These are phyloP conservation scores for Xylaria sp. DNA, from an alignment of 2,329 filamentous ascomycete species.

Conservation along the genomic window DNA sequence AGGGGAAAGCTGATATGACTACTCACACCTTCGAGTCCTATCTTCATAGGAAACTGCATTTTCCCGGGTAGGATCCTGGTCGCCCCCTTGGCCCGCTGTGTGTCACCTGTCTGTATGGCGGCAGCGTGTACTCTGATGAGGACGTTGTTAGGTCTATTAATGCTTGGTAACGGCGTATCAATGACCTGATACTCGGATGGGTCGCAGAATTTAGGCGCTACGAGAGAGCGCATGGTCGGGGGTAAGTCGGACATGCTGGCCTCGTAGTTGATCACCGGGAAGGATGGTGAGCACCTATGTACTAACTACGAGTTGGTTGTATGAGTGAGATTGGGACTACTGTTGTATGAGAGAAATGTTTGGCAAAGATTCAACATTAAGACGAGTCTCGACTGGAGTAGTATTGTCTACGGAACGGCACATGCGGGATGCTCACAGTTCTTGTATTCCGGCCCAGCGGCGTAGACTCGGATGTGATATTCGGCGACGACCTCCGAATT, in stretches of 20 bases:
- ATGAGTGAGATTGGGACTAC: neutral
- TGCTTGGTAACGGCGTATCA: slow-evolving; percentile 58
- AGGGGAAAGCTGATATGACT: neutral
- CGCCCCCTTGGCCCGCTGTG: slow-evolving; percentile 51
- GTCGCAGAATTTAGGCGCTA: slow-evolving; percentile 53
- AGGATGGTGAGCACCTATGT: neutral
- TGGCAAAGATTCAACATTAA: neutral
- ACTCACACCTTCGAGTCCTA: slow-evolving; percentile 33
- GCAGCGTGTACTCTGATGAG: slow-evolving; percentile 43
- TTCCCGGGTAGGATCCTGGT: slow-evolving; percentile 49
- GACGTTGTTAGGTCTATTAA: slow-evolving; percentile 57
- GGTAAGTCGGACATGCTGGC: slow-evolving; percentile 26
- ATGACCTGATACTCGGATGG: slow-evolving; percentile 55
- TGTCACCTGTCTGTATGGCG: slow-evolving; percentile 47
- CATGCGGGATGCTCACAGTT: neutral
- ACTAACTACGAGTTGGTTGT: neutral
- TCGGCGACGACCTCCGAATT: slow-evolving; percentile 30
- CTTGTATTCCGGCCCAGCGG: neutral
- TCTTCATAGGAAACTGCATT: slow-evolving; percentile 36
- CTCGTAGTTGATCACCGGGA: neutral
- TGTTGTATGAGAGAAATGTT: neutral
- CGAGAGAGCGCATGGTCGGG: slow-evolving; percentile 57
- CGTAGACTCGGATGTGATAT: slow-evolving; percentile 5
- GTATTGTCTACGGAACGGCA: neutral
- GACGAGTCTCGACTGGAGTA: neutral